Evolutionary conservation across 2,329 filamentous ascomycete genomes (phyloP).

Genomic region (Claviceps digitariae): DNA sequence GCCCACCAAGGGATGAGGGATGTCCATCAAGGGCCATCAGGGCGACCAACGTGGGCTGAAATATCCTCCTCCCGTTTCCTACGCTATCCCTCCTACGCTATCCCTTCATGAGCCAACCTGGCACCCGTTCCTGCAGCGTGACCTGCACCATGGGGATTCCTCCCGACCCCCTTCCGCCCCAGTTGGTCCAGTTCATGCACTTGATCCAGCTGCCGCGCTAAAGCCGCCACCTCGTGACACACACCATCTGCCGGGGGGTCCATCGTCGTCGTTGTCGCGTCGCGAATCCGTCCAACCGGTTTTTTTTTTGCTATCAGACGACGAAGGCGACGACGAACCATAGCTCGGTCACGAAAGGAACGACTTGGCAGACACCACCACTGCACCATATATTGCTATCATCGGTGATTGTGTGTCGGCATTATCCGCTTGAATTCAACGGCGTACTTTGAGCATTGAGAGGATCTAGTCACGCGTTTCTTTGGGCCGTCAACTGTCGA

Average conservation of each 20-base stretch:
- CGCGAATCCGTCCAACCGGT: not conserved
- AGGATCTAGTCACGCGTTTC: not conserved
- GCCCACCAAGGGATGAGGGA: not conserved
- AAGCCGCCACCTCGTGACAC: not conserved
- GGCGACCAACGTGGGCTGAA: not conserved
- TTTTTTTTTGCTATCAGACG: not conserved
- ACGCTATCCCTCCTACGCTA: not conserved
- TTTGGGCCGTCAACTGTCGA: not conserved
- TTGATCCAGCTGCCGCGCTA: not conserved
- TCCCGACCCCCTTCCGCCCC: not conserved
- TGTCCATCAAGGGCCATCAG: not conserved
- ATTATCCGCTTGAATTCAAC: not conserved
- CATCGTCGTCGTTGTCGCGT: not conserved
- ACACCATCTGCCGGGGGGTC: not conserved
- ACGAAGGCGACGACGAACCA: not conserved
- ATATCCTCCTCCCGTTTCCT: not conserved
- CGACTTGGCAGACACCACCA: not conserved
- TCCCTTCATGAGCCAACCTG: not conserved
- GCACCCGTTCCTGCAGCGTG: slow-evolving; percentile 1
- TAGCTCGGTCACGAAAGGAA: not conserved
- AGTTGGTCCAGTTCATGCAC: too few relatives aligned
- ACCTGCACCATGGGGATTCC: not conserved
- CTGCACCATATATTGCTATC: not conserved
- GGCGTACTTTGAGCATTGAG: not conserved
- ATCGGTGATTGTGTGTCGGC: not conserved